Conservation (phyloP, 495 filamentous ascomycete genomes). For the Aspergillus carlsbadensis region DNA sequence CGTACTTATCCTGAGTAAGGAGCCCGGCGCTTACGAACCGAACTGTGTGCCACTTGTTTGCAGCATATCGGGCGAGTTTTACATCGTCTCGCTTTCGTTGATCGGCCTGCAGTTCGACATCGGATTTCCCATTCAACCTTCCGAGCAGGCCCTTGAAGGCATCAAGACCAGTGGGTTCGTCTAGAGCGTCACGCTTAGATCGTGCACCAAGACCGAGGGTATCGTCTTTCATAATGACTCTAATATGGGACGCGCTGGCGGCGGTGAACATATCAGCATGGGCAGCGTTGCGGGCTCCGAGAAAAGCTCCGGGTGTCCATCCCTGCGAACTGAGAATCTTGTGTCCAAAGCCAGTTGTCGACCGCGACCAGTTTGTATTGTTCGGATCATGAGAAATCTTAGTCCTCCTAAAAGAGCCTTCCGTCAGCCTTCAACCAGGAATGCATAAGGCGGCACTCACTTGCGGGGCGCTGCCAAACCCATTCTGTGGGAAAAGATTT, state of each 20-base stretch:
- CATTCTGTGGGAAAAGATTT: constrained; percentile 45
- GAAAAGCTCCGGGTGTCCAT: constrained; percentile 79
- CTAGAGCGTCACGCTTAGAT: constrained; percentile 51
- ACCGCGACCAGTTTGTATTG: constrained; percentile 85
- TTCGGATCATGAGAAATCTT: constrained; percentile 90
- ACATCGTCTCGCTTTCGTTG: constrained; percentile 58
- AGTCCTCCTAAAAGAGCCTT: constrained; percentile 55
- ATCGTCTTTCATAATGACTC: constrained; percentile 80
- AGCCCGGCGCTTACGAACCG: constrained; percentile 80
- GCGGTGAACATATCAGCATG: constrained; percentile 74
- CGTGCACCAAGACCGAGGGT: constrained; percentile 85
- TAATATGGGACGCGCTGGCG: constrained; percentile 75
- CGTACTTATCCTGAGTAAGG: constrained; percentile 65
- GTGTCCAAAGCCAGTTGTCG: constrained; percentile 80
- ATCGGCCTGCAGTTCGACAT: constrained; percentile 64
- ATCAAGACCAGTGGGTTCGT: constrained; percentile 76
- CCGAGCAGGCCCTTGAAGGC: constrained; percentile 82
- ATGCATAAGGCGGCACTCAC: constrained; percentile 39
- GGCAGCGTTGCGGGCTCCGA: constrained; percentile 70
- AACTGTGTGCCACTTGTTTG: constrained; percentile 69
- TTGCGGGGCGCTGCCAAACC: constrained; percentile 72
- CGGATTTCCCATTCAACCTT: constrained; percentile 82
- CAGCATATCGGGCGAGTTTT: constrained; percentile 64
- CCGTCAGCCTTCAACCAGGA: background rate
- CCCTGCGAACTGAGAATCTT: constrained; percentile 81